Base-by-base conservation (phyloP, 345 rosid genomes). In the Aquilaria yunnanensis region DNA sequence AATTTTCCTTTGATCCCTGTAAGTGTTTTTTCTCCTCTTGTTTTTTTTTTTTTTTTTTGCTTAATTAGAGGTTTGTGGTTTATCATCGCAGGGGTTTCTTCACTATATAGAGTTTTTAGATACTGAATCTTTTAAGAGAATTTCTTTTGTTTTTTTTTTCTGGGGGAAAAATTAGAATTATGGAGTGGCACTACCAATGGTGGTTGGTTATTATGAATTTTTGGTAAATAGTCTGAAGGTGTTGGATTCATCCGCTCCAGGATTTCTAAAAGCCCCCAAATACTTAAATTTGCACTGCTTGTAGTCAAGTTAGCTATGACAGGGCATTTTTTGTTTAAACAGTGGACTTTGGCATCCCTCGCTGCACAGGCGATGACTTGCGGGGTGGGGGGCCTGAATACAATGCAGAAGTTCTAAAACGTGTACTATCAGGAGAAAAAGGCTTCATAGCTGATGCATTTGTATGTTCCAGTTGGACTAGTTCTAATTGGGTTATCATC, bases 261-360 rank as follows among this genome's bases (percentile, higher is more conserved):
- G 8, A 9, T 9, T 37, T 37, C 43, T 1, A 4, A 37, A 37
- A 37, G 43, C 43, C 43, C 43, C 43, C 5, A 37, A 37, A 1
- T 5, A 37, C 43, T 37, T 23, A 23, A 23, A 23, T 23, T 37
- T 9, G 2, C 43, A 4, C 7, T 37, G 43, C 8, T 9, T 37
- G 43, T 5, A 37, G 43, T 37, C 43, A 37, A 37, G 43, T 37
- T 23, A 37, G 43, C 2, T 5, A 37, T 37, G 43, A 37, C 2
- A 23, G 23, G 23, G 23, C 23, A 23, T 37, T 37, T 2, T 37
- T 37, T 37, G 43, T 37, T 64, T 50, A 76, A 37, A 67, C 78
- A 91, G 96, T 95, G 92, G 94, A 90, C 16, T 91, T 82, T 54
- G 97, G 89, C 60, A 83, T 95, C 74, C 96, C 89, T 67, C 94